Evolutionary conservation across 2,329 filamentous ascomycete genomes (phyloP).

Genomic region (Ophiostoma tasmaniense): DNA sequence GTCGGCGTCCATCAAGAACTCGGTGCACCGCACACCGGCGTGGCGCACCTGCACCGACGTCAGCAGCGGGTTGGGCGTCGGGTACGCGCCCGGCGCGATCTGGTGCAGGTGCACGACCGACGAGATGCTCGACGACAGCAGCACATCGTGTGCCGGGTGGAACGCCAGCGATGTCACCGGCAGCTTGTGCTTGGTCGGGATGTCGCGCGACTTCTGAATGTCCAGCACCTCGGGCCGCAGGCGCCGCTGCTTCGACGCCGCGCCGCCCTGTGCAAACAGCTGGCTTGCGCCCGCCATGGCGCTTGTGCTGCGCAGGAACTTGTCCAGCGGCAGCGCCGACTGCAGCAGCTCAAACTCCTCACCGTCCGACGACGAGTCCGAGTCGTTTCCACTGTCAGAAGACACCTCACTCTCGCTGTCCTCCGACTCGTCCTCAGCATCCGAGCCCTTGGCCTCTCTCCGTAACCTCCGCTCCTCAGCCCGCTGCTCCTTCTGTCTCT

Average conservation of each 20-base stretch:
- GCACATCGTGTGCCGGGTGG: slow-evolving; percentile 79
- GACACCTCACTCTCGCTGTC: background rate
- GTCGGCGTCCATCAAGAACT: slow-evolving; percentile 49
- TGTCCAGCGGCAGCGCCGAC: slow-evolving; percentile 66
- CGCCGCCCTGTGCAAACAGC: slow-evolving; percentile 19
- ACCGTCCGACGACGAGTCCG: slow-evolving; percentile 32
- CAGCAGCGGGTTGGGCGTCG: slow-evolving; percentile 76
- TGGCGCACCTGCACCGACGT: slow-evolving; percentile 81
- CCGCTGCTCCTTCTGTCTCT: slow-evolving; percentile 25
- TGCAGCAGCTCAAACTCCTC: slow-evolving; percentile 44
- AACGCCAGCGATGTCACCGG: slow-evolving; percentile 78
- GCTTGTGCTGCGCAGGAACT: slow-evolving; percentile 66
- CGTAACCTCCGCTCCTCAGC: slow-evolving; percentile 35
- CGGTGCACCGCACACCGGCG: slow-evolving; percentile 75
- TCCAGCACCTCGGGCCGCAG: slow-evolving; percentile 81
- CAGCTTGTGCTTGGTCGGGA: slow-evolving; percentile 68
- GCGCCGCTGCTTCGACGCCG: slow-evolving; percentile 48
- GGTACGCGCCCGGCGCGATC: slow-evolving; percentile 64
- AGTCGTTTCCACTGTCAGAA: slow-evolving; percentile 6
- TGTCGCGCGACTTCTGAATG: slow-evolving; percentile 81
- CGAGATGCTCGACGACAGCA: slow-evolving; percentile 80
- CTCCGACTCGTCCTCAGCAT: slow-evolving; percentile 21
- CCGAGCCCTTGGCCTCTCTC: background rate
- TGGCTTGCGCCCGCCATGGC: slow-evolving; percentile 46
- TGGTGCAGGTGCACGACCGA: slow-evolving; percentile 85